Evolutionary conservation across 2,329 filamentous ascomycete genomes (phyloP), one percentile per base, ranked within the genome.

Genomic region (Hypoxylon sp.): DNA sequence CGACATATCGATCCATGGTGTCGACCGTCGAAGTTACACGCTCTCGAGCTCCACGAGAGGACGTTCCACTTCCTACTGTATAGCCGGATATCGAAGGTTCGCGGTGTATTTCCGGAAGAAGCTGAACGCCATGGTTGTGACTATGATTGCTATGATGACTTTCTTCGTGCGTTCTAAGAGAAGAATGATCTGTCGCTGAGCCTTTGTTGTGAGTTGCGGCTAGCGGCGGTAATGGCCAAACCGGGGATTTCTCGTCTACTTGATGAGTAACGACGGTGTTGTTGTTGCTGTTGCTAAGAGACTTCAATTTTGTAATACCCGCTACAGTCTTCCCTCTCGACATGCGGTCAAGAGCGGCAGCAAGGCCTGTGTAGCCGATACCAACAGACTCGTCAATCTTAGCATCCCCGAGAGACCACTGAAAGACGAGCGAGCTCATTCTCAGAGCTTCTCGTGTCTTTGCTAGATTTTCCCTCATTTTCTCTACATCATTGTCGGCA

Each of bases 281-380:
- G 14, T 73, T 75, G 7, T 53, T 43, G 25, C 16, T 59, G 21
- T 65, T 69, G 14, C 74, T 75, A 14, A 75, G 68, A 11, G 77
- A 73, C 70, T 75, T 75, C 39, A 73, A 55, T 61, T 74, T 77
- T 19, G 73, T 65, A 29, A 74, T 72, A 23, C 62, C 67, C n/a
- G 71, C 69, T 1, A 71, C 69, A 0, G 76, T 70, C 34, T 70
- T 73, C 21, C 69, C 70, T 57, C 74, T 74, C 53, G 76, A 76
- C 65, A 87, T 77, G 59, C 84, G 81, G 46, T 90, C 86, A 9
- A 91, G 82, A 2, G 89, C 89, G 8, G 89, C 88, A 0, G 87
- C 85, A 6, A 92, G 82, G 3, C 88, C 88, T 1, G 88, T 88
- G 73, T 90, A 92, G 45, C 90, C 90, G 47, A 90, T 90, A 16